Evolutionary conservation across 164 flowering plant species (phyloP).

Genomic region (Vitis riparia): DNA sequence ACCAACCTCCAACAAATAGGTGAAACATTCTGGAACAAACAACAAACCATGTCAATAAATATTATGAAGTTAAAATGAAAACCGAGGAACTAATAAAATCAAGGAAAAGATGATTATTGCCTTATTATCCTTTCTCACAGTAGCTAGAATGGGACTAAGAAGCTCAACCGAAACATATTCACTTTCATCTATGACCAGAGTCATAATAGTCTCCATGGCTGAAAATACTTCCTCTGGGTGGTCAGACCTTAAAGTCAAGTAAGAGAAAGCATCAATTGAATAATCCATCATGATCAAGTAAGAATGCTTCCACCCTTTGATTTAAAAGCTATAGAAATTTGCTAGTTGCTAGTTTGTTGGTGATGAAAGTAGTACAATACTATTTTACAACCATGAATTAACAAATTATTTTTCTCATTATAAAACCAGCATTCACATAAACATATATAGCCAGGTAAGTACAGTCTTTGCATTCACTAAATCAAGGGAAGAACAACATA

Average conservation of each 20-base stretch:
- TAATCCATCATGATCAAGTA: too few species aligned
- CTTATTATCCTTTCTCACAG: conserved; percentile 42
- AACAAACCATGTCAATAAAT: background rate
- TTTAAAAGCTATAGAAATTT: too few species aligned
- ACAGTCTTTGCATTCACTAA: too few species aligned
- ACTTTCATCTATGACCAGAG: conserved; percentile 72
- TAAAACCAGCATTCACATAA: too few species aligned
- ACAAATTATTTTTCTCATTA: too few species aligned
- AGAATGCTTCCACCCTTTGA: too few species aligned
- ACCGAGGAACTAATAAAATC: background rate
- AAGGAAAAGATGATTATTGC: conserved; percentile 17
- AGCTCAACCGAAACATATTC: conserved; percentile 67
- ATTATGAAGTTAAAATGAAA: background rate
- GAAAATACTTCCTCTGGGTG: conserved; percentile 51
- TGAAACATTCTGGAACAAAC: conserved; percentile 22
- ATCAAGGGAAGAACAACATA: background rate
- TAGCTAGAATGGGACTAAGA: conserved; percentile 46
- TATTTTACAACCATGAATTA: background rate
- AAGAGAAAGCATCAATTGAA: background rate
- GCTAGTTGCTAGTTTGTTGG: too few species aligned
- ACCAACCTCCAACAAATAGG: too few species aligned
- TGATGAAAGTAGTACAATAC: background rate
- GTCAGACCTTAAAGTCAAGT: conserved; percentile 38
- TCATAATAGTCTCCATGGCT: conserved; percentile 81
- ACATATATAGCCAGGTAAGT: too few species aligned